A percentile compares a stretch with the other conserved stretches of the same genome.
Conservation (phyloP, 2,329 filamentous ascomycete genomes). For the Penicillium hordei region DNA sequence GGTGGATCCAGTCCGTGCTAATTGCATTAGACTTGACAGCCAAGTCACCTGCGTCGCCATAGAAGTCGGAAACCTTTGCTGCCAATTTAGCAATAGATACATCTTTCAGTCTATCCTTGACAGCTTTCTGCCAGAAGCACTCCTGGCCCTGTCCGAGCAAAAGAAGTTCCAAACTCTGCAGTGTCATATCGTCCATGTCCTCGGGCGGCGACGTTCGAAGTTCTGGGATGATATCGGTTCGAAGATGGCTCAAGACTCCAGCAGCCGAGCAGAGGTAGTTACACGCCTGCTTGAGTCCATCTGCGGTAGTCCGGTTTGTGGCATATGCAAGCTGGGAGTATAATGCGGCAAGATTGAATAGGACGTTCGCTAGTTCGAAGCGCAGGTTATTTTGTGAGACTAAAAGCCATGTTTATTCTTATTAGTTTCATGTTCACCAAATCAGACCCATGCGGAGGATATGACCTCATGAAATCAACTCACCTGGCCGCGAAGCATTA, state of each 20-base stretch:
- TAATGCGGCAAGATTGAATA: slow-evolving; percentile 89
- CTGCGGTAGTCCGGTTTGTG: slow-evolving; percentile 72
- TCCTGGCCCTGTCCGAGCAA: slow-evolving; percentile 92
- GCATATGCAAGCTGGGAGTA: slow-evolving; percentile 89
- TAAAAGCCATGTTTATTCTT: slow-evolving; percentile 18
- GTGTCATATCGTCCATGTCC: slow-evolving; percentile 88
- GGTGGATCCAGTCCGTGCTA: slow-evolving; percentile 94
- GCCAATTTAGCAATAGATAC: slow-evolving; percentile 88
- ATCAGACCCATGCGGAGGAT: slow-evolving; percentile 1
- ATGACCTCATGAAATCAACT: slow-evolving; percentile 13
- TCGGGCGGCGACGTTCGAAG: slow-evolving; percentile 82
- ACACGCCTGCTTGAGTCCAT: slow-evolving; percentile 83
- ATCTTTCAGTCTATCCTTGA: slow-evolving; percentile 91
- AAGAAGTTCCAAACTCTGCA: slow-evolving; percentile 79
- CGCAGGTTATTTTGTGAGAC: slow-evolving; percentile 65
- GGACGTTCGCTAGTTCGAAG: slow-evolving; percentile 85
- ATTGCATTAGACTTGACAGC: slow-evolving; percentile 87
- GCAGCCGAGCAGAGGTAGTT: slow-evolving; percentile 88
- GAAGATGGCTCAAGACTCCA: slow-evolving; percentile 77
- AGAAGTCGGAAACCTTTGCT: slow-evolving; percentile 86
- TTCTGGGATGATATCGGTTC: slow-evolving; percentile 74
- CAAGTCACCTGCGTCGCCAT: slow-evolving; percentile 77
- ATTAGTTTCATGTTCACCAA: background rate
- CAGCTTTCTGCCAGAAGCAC: slow-evolving; percentile 97
- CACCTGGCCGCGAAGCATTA: slow-evolving; percentile 70